phyloP scores from a whole-genome alignment of 2,329 filamentous ascomycete species.

The Aspergillus neoniger region DNA sequence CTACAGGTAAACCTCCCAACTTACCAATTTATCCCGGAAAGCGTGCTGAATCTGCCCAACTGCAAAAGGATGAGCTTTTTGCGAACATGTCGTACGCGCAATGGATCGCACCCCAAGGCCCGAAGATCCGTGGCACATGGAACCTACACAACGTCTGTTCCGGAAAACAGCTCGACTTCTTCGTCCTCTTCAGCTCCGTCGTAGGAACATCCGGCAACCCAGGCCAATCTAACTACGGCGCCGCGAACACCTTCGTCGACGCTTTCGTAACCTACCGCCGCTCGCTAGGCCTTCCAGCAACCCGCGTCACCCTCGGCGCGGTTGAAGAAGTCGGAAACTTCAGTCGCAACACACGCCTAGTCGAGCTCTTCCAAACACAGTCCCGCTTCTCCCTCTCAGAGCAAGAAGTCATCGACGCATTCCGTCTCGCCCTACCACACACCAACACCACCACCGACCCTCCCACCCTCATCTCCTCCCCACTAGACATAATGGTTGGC shows the following conservation, averaged over 20 bases:
- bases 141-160: conserved; percentile 18
- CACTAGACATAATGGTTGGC: not conserved
- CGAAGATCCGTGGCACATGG: conserved; percentile 19
- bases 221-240: conserved; percentile 44
- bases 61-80: conserved; percentile 17
- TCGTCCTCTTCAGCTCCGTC: conserved; percentile 24
- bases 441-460: not conserved
- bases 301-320: conserved; percentile 24
- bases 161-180: conserved; percentile 21
- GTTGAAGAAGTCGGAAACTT: conserved; percentile 29
- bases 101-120: conserved; percentile 7
- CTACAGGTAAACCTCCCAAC: not conserved
- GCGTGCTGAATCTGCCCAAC: not conserved
- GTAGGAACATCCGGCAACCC: conserved; percentile 37
- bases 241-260: conserved; percentile 43
- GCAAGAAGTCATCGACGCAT: conserved; percentile 9
- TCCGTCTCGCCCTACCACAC: conserved; percentile 2
- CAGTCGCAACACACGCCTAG: conserved; percentile 7
- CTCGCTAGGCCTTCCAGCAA: conserved; percentile 19
- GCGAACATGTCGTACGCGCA: conserved; percentile 14
- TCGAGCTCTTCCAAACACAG: conserved; percentile 3
- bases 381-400: conserved; percentile 4
- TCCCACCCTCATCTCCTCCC: not conserved
- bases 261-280: conserved; percentile 26
- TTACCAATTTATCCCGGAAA: not conserved